phyloP scores from a whole-genome alignment of 192 early-diverging fungal species.

The Oehlia diaphana region DNA sequence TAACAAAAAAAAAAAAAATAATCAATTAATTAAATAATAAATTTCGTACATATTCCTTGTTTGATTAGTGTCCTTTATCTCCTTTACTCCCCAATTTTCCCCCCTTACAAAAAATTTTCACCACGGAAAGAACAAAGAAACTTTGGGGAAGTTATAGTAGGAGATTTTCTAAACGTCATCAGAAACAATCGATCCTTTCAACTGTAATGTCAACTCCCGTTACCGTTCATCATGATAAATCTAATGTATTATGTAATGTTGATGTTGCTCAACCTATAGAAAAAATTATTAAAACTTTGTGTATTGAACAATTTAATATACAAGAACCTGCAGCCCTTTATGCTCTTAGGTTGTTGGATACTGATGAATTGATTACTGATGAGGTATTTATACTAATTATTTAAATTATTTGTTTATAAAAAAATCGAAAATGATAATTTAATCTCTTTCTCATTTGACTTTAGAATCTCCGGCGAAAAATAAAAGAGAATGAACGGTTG shows the following conservation, averaged over 20 bases:
- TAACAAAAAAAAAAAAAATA: too few species aligned
- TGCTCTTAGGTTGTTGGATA: constrained; percentile 25
- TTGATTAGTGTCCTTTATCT: too few species aligned
- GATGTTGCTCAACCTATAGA: constrained; percentile 26
- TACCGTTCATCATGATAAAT: constrained; percentile 11
- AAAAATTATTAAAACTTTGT: constrained; percentile 22
- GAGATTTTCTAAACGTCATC: neutral
- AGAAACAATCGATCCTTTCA: neutral
- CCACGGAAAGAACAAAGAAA: neutral
- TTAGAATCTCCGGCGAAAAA: constrained; percentile 29
- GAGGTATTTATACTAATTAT: neutral
- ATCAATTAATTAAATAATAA: too few species aligned
- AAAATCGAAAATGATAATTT: too few species aligned
- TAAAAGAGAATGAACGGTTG: constrained; percentile 21
- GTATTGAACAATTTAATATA: constrained; percentile 30
- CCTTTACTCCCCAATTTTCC: neutral
- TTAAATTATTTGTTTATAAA: too few species aligned
- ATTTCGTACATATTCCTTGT: too few species aligned
- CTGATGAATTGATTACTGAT: constrained; percentile 30
- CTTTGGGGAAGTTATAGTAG: neutral
- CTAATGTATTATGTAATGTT: constrained; percentile 13
- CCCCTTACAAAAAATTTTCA: neutral
- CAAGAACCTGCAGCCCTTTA: constrained; percentile 20
- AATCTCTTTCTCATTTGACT: neutral
- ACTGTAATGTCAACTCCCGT: constrained; percentile 19